Evolutionary conservation across 2,329 filamentous ascomycete genomes (phyloP), one percentile per base, ranked within the genome.

Genomic region (Pseudogymnoascus destructans): DNA sequence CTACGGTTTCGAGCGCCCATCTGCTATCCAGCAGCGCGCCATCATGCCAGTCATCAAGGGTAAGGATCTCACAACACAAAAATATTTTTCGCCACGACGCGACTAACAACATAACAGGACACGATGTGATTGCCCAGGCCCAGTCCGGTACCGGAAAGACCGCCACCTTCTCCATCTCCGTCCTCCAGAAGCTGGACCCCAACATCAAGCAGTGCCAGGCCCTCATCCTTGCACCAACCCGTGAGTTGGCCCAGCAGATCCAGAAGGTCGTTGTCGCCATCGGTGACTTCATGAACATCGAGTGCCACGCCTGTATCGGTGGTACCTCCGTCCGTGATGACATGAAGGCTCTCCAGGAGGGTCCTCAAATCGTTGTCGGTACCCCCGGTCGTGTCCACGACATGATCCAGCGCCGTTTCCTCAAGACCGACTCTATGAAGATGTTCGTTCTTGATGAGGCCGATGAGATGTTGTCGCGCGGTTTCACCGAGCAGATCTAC

Each of bases 31-130:
- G 87, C 90, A 95, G 86, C 92, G 95, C 73, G 93, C 93, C 70
- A 98, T 98, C 77, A 95, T 97, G 87, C 95, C 93, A 72, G 93
- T 98, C 73, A 97, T 98, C 82, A 96, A 97, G 85, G 91, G 89
- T 93, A 79, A 74, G 86, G 74, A 58, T 59, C 58, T 42, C 42
- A 13, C 38, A 13, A 15, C 19, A 21, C 49, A 23, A 38, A 36
- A 23, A 42, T 27, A 33, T 42, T 60, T 23, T 57, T 8, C 19
- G 59, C 38, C 46, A 52, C 57, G 56, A 58, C 57, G 60, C 55
- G 13, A 33, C 62, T 66, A 64, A 68, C 57, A 60, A 27, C 59
- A 59, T 55, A 10, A 61, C 69, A 89, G 89, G 90, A 70, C 90
- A 92, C 81, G 93, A 98, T 84, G 93, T 98, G 71, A 98, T 98